Conservation (phyloP, 2,329 filamentous ascomycete genomes). For the Bipolaris zeicola region DNA sequence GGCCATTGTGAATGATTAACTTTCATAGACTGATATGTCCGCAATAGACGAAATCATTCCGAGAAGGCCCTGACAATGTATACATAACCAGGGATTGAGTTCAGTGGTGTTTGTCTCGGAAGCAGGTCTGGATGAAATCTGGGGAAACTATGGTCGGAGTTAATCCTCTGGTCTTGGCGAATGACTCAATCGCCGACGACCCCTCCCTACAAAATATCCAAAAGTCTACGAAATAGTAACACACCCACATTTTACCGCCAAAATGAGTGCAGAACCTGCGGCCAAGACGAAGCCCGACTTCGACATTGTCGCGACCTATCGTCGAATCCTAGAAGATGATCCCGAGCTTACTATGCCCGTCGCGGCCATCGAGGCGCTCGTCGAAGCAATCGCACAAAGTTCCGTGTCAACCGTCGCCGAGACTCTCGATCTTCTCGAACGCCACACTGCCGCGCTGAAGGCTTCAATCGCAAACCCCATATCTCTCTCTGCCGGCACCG, state of each 20-base stretch:
- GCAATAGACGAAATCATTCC: too few relatives aligned
- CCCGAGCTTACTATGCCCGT: slow-evolving; percentile 93
- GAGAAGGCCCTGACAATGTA: too few relatives aligned
- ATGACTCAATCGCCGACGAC: slow-evolving; percentile 21
- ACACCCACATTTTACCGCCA: slow-evolving; percentile 12
- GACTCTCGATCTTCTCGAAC: slow-evolving; percentile 83
- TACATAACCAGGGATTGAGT: too few relatives aligned
- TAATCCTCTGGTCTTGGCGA: slow-evolving; percentile 13
- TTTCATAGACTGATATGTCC: not conserved
- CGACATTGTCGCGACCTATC: slow-evolving; percentile 69
- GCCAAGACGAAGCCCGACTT: slow-evolving; percentile 37
- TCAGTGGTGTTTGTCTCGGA: too few relatives aligned
- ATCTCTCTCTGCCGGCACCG: slow-evolving; percentile 89
- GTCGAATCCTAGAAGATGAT: slow-evolving; percentile 68
- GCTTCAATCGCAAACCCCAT: slow-evolving; percentile 83
- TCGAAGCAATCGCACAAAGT: slow-evolving; percentile 79
- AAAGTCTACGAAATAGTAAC: slow-evolving; percentile 4
- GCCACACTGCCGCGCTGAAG: slow-evolving; percentile 78
- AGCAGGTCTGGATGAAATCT: not conserved
- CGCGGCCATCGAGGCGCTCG: slow-evolving; percentile 89
- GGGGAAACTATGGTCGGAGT: not conserved
- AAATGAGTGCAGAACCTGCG: slow-evolving; percentile 33
- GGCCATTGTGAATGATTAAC: not conserved
- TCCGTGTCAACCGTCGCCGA: slow-evolving; percentile 89
- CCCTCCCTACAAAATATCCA: slow-evolving; percentile 26